Percentiles rank a stretch among this genome's conserved stretches.
Conservation (phyloP, 2,329 filamentous ascomycete species). For the Penicillium sp. region DNA sequence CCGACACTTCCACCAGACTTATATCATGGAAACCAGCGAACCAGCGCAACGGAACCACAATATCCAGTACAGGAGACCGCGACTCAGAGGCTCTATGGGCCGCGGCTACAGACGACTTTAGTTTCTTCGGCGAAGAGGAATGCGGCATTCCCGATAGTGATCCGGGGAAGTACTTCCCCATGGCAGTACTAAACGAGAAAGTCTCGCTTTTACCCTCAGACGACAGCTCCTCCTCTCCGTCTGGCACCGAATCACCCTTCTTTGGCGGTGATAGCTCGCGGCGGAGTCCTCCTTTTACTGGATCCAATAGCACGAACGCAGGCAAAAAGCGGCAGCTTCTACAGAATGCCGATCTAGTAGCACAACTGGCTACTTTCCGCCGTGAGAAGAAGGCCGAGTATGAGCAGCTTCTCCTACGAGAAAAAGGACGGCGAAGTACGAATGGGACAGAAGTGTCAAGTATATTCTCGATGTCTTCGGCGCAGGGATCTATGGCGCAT, state of each 20-base stretch:
- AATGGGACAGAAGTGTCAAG: conserved; percentile 24
- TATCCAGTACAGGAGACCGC: conserved; percentile 59
- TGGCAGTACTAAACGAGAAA: conserved; percentile 46
- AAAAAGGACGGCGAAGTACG: conserved; percentile 26
- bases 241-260: conserved; percentile 15
- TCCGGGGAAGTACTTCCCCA: conserved; percentile 46
- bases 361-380: conserved; percentile 56
- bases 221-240: conserved; percentile 24
- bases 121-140: conserved; percentile 61
- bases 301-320: neutral
- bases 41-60: conserved; percentile 49
- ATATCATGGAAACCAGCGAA: conserved; percentile 44
- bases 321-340: conserved; percentile 11
- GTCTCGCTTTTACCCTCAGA: conserved; percentile 42
- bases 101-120: conserved; percentile 61
- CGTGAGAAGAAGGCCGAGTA: conserved; percentile 54
- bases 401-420: conserved; percentile 34
- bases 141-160: conserved; percentile 52
- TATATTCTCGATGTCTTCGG: conserved; percentile 11
- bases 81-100: conserved; percentile 63
- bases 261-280: conserved; percentile 9
- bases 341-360: conserved; percentile 52
- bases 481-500: conserved; percentile 31
- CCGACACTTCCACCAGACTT: conserved; percentile 20
- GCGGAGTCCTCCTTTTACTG: conserved; percentile 4